phyloP scores from a whole-genome alignment of 495 filamentous ascomycete genomes.

The Penicillium mononematosum region DNA sequence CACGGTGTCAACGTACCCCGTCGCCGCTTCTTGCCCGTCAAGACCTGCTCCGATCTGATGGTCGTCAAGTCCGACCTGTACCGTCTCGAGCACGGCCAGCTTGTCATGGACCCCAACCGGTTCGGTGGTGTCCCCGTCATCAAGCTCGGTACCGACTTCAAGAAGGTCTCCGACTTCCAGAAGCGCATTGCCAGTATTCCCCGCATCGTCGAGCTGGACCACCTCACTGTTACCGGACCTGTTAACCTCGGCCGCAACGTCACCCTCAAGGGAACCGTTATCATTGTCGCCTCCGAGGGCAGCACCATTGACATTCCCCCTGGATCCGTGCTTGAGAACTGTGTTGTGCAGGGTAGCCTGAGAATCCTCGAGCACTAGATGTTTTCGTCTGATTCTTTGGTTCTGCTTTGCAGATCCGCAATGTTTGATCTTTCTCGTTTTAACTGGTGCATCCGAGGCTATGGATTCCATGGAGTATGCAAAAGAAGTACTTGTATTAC shows the following conservation, averaged over 20 bases:
- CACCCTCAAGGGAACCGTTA: slow-evolving; percentile 97
- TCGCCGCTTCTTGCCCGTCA: slow-evolving; percentile 97
- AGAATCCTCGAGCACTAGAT: slow-evolving; percentile 86
- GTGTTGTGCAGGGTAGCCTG: slow-evolving; percentile 97
- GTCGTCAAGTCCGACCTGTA: slow-evolving; percentile 99
- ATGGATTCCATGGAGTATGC: slow-evolving; percentile 34
- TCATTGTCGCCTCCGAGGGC: slow-evolving; percentile 97
- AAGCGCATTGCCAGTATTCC: slow-evolving; percentile 94
- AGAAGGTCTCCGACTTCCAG: slow-evolving; percentile 99
- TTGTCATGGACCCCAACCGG: slow-evolving; percentile 91
- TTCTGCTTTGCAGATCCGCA: slow-evolving; percentile 5
- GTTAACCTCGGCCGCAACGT: slow-evolving; percentile 96
- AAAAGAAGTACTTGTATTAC: slow-evolving; percentile 35
- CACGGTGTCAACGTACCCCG: slow-evolving; percentile 99
- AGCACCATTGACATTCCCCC: slow-evolving; percentile 97
- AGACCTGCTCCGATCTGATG: slow-evolving; percentile 99
- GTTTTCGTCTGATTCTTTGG: slow-evolving; percentile 3
- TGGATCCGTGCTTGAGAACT: slow-evolving; percentile 95
- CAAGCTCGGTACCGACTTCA: slow-evolving; percentile 98
- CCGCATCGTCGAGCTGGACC: slow-evolving; percentile 96
- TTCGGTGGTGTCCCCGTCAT: slow-evolving; percentile 99
- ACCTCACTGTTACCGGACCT: slow-evolving; percentile 93
- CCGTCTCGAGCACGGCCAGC: slow-evolving; percentile 98
- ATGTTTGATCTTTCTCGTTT: slow-evolving; percentile 14
- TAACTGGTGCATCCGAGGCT: slow-evolving; percentile 35